Conservation (phyloP, 441 rosid genomes). For the Pelargonium australe region DNA sequence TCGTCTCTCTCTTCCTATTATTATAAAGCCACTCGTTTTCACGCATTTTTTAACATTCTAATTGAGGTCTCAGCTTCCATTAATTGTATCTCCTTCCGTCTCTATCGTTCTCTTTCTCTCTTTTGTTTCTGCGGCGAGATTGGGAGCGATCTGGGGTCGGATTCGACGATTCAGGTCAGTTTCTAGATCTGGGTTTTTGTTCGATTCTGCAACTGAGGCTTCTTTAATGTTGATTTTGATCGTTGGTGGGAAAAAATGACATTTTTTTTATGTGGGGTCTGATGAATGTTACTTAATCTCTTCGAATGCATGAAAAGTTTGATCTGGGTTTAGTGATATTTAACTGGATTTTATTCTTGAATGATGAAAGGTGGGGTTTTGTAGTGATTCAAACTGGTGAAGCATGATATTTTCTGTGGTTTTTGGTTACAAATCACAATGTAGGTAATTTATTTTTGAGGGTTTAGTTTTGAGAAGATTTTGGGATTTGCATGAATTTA, state of each 20-base stretch:
- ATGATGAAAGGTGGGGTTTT: neutral
- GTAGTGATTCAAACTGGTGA: neutral
- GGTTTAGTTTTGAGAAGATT: neutral
- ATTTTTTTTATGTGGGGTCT: conserved; percentile 4
- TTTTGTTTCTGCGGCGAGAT: conserved; percentile 6
- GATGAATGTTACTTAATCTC: neutral
- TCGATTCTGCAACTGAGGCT: neutral
- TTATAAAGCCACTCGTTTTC: too few species aligned
- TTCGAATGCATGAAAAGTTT: neutral
- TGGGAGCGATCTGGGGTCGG: conserved; percentile 7
- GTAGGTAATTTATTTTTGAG: neutral
- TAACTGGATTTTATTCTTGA: neutral
- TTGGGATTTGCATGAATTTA: neutral
- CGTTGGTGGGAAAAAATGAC: neutral
- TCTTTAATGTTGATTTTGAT: too few species aligned
- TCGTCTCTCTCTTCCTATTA: too few species aligned
- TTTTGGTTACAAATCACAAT: neutral
- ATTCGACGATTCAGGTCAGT: conserved; percentile 15
- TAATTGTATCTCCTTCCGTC: neutral
- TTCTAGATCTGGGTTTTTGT: conserved; percentile 13
- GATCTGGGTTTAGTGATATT: neutral
- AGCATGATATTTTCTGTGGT: neutral
- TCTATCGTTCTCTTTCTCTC: neutral
- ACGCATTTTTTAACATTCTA: too few species aligned
- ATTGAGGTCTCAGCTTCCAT: too few species aligned